Evolutionary conservation across 805 yeast species (phyloP), one percentile per base, ranked within the genome.

Genomic region (Yamadazyma takamatsuzukensis): DNA sequence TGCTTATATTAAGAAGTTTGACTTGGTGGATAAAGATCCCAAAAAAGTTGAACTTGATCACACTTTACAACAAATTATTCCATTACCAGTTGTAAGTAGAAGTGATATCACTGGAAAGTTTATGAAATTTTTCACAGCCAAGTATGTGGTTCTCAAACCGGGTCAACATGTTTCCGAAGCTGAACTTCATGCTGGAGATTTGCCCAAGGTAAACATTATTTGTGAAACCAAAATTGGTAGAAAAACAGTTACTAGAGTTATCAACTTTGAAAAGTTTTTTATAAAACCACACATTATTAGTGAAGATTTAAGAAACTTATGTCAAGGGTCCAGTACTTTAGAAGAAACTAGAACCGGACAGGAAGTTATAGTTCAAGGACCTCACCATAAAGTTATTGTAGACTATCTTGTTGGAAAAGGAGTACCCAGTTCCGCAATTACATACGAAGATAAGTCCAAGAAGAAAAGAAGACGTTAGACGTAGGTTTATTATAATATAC

Each of bases 351-450:
- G 80, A 4, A 72, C 69, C 23, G 48, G 72, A 0, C 55, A 68
- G 25, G 94, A 85, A 47, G 87, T 93, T 4, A 71, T 78, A 29
- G 95, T 93, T 2, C 97, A 93, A 61, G 98, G 98, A 0, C 83
- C 90, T 2, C 97, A 90, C 53, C 78, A 78, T 15, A 71, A 75
- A 29, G 54, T 70, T 0, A 75, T 83, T 8, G 61, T 69, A n/a
- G 80, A 78, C 2, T 53, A 80, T 27, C 59, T 89, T 36, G 69
- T 61, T 27, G 62, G 61, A 4, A 64, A 76, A 37, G 95, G 95
- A 0, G 59, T 90, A 16, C 80, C 82, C 15, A 53, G 70, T 4
- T 54, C 69, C 12, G 83, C 82, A 80, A 78, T 90, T 12, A 72
- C 70, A 15, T 72, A 75, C 36, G 78, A 72, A 36, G 83, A 83